These are phyloP conservation scores for Colletotrichum nymphaeae DNA, from an alignment of 2,329 filamentous ascomycete species.

Conservation along the genomic window DNA sequence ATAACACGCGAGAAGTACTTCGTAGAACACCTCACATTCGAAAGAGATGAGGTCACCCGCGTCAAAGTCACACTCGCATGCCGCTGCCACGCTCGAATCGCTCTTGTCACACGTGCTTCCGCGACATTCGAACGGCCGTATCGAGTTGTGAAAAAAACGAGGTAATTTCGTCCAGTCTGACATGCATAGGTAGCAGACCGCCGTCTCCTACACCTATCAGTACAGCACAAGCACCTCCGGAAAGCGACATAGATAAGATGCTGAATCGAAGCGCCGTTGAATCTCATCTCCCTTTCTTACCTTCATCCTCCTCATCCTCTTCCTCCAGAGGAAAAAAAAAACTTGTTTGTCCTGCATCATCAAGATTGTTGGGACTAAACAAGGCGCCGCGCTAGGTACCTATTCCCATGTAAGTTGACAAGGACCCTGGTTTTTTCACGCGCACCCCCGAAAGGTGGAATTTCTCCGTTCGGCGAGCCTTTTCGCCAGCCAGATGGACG, in stretches of 20 bases:
- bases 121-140: neutral
- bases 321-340: neutral
- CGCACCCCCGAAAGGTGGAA: neutral
- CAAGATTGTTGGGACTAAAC: slow-evolving; percentile 13
- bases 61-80: neutral
- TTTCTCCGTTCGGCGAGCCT: slow-evolving; percentile 15
- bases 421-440: neutral
- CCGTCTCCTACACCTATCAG: neutral
- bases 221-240: neutral
- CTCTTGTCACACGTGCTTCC: neutral
- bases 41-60: neutral
- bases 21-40: neutral
- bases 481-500: neutral
- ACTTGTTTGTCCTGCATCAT: slow-evolving; percentile 18
- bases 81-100: neutral
- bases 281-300: no score
- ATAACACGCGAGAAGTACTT: neutral
- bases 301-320: neutral
- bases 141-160: neutral
- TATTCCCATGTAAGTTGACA: neutral
- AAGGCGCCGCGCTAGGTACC: neutral
- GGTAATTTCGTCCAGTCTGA: slow-evolving; percentile 14
- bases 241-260: slow-evolving; percentile 20
- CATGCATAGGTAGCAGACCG: slow-evolving; percentile 11
- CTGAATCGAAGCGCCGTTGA: neutral